Evolutionary conservation across 495 filamentous ascomycete genomes (phyloP), one percentile per base, ranked within the genome.

Genomic region (Aspergillus affinis): DNA sequence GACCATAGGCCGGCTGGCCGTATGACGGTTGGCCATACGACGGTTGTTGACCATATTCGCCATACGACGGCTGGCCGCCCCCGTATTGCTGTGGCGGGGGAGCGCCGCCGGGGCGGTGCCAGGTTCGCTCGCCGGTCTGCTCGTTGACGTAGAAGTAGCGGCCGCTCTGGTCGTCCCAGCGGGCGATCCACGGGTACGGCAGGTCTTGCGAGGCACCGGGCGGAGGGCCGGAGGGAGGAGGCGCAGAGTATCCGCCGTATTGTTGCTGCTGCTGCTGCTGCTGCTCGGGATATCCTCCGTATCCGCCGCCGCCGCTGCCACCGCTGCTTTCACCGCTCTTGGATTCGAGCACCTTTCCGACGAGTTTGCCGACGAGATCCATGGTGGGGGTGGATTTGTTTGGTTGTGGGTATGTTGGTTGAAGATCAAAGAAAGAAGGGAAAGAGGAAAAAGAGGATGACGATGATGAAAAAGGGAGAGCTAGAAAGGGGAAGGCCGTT

Each of bases 101-200:
- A 17, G 17, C 57, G 48, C 49, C 57, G 57, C 56, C 55, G 15
- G 81, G 82, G 1, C 71, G 71, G 59, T 83, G 78, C 78, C 81
- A 88, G 54, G 75, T 80, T 4, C 76, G 73, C 57, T 81, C 75
- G 26, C 81, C 82, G 2, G 79, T 84, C 57, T 79, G 69, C 57
- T 82, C 69, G 63, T 86, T 83, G 26, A 79, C 69, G 61, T 82
- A 88, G 71, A 78, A 81, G 76, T 79, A 86, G 57, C 78, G 77
- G 53, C 82, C 74, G 50, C 75, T 69, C 30, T 73, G 69, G 32
- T 77, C 72, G 57, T 86, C 83, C 75, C 77, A 88, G 32, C 68
- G 74, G 0, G 82, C 74, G 21, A 73, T 65, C 85, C 85, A 88
- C 46, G 82, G 83, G 0, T 70, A 59, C 6, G 82, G 80, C 26